Evolutionary conservation across 805 yeast genomes (phyloP).

Genomic region (Cyberlindnera euphorbiiphila): DNA sequence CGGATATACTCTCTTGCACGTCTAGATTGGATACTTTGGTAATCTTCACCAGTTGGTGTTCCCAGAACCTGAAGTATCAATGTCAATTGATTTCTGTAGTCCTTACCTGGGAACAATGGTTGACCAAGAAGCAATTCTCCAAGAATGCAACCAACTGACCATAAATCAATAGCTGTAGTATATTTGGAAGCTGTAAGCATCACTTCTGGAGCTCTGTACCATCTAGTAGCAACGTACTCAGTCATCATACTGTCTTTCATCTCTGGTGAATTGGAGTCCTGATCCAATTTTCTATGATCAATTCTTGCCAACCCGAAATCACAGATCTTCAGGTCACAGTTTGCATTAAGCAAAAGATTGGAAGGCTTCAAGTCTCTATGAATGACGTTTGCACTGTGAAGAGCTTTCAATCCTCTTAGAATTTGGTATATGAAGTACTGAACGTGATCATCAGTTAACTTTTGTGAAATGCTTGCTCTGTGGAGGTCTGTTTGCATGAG

Average conservation of each 20-base stretch:
- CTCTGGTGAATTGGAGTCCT: conserved; percentile 49
- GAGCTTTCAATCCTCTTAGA: conserved; percentile 80
- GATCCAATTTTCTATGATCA: conserved; percentile 25
- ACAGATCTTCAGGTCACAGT: conserved; percentile 91
- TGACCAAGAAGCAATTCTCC: conserved; percentile 85
- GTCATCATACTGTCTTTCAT: conserved; percentile 81
- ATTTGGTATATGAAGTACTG: conserved; percentile 93
- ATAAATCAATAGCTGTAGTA: conserved; percentile 91
- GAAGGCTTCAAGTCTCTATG: conserved; percentile 93
- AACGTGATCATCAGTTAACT: conserved; percentile 84
- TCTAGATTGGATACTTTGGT: conserved; percentile 66
- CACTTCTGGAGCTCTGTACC: conserved; percentile 98
- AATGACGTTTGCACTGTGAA: conserved; percentile 91
- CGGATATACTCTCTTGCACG: conserved; percentile 87
- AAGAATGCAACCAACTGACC: conserved; percentile 95
- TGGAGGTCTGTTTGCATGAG: conserved; percentile 87
- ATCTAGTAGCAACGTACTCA: conserved; percentile 94
- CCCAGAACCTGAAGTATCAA: conserved; percentile 83
- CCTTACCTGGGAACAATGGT: conserved; percentile 92
- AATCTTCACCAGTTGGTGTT: conserved; percentile 80
- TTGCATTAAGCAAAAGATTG: conserved; percentile 79
- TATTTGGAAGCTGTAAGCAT: conserved; percentile 93
- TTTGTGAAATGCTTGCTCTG: conserved; percentile 76
- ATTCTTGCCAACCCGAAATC: conserved; percentile 86
- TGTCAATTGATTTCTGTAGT: conserved; percentile 87